Base-by-base conservation (phyloP, 306 rosid species). In the Carpinus fangiana region DNA sequence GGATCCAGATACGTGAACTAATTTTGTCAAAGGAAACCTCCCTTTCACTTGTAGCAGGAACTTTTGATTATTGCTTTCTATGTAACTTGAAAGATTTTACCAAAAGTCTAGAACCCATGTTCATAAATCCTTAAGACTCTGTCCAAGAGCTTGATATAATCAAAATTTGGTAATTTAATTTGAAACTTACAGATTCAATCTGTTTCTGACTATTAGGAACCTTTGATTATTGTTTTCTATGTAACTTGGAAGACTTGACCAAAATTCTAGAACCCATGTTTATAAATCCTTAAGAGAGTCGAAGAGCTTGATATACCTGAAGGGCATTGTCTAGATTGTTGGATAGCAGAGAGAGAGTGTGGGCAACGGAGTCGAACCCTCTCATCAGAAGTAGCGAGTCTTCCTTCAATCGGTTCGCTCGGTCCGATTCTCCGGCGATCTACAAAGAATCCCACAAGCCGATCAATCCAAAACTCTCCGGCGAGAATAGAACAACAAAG, bases 311-410 rank as follows among this genome's bases (percentile, higher is more conserved):
- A 4, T 9, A 38, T 57, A 95, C 98, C 97, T 88, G 98, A 38
- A 91, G 88, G 53, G 97, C 97, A 57, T 79, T 89, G 76, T 91
- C 98, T 80, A 96, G 51, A 85, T 87, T 91, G 84, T 80, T 88
- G 7, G 99, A 90, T 28, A 93, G 90, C 73, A 88, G 88, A 78
- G 97, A 87, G 18, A 92, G 88, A 0, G 98, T 91, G 73, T 89
- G 79, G 45, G 96, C 84, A 66, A 96, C 81, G 10, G 98, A 93
- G 64, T 93, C 97, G 79, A 95, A 95, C 51, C 99, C 99, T 86
- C 98, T 82, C 12, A 95, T 78, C 79, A 93, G 83, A 70, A 93
- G 90, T 89, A 88, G 38, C 0, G 98, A 83, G 69, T 90, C 94
- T 73, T 93, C 94, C 88, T 89, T 91, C 86, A 87, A 81, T 18